These are phyloP conservation scores for Pseudocercospora fijiensis DNA, from an alignment of 2,329 filamentous ascomycete genomes.

Conservation along the genomic window DNA sequence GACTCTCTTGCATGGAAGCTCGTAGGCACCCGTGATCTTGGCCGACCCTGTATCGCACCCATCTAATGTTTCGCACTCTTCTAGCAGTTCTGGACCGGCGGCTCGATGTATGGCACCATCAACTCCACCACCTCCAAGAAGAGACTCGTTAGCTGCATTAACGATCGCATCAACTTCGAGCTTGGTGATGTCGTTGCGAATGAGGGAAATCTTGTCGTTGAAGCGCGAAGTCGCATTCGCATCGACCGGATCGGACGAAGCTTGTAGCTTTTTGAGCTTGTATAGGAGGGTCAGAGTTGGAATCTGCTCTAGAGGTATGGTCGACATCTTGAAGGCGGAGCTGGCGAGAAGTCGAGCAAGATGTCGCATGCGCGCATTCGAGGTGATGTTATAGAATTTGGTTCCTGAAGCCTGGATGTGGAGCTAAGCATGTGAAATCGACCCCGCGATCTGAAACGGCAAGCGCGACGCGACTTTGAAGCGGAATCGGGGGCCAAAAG, in stretches of 20 bases:
- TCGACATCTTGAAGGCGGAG: slow-evolving; percentile 4
- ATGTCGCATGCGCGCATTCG: not conserved
- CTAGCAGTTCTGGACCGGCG: slow-evolving; percentile 66
- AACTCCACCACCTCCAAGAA: slow-evolving; percentile 87
- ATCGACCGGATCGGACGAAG: slow-evolving; percentile 43
- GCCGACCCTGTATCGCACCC: slow-evolving; percentile 77
- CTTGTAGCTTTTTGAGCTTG: slow-evolving; percentile 55
- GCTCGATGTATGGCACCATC: slow-evolving; percentile 73
- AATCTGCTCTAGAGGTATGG: slow-evolving; percentile 55
- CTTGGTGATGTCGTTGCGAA: slow-evolving; percentile 77
- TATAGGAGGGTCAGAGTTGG: slow-evolving; percentile 67
- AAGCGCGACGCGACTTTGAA: not conserved
- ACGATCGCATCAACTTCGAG: slow-evolving; percentile 80
- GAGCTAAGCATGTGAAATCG: not conserved
- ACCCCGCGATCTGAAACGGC: not conserved
- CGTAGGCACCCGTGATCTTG: slow-evolving; percentile 77
- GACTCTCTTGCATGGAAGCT: slow-evolving; percentile 72
- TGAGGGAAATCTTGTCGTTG: slow-evolving; percentile 70
- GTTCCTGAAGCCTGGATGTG: not conserved
- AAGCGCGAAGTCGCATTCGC: slow-evolving; percentile 50
- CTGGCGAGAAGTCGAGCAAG: not conserved
- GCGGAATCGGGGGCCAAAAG: not conserved
- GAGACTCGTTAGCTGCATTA: slow-evolving; percentile 79
- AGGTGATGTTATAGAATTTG: not conserved
- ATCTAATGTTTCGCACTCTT: slow-evolving; percentile 68